A percentile compares a stretch with the other conserved stretches of the same genome.
Conservation (phyloP, 176 grass and related monocot species). For the Bonia amplexicaulis region DNA sequence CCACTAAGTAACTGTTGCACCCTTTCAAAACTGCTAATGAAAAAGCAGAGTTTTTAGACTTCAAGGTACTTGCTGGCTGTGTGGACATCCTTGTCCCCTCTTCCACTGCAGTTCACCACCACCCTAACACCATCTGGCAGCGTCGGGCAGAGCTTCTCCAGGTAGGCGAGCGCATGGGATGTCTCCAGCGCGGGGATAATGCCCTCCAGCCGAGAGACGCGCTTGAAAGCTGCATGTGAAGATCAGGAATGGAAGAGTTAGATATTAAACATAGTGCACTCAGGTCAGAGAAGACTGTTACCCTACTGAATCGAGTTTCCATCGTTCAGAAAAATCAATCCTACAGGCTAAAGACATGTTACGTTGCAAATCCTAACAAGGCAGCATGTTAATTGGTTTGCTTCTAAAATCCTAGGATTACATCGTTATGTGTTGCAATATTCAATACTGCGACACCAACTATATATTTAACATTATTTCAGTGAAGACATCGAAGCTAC, state of each 20-base stretch:
- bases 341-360: background rate
- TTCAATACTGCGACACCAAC: background rate
- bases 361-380: background rate
- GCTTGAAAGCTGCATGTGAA: constrained; percentile 75
- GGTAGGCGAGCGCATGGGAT: constrained; percentile 78
- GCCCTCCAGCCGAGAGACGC: constrained; percentile 77
- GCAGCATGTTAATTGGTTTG: background rate
- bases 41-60: constrained; percentile 33
- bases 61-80: constrained; percentile 90
- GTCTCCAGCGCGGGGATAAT: constrained; percentile 98
- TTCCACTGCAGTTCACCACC: constrained; percentile 81
- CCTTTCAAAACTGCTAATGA: constrained; percentile 28
- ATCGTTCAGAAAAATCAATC: background rate
- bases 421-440: background rate
- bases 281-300: background rate
- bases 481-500: background rate
- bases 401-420: background rate
- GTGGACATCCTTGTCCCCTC: constrained; percentile 97
- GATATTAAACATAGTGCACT: background rate
- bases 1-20: background rate
- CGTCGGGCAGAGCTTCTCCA: constrained; percentile 84
- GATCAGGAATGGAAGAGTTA: background rate
- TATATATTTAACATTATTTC: background rate
- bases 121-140: constrained; percentile 62
- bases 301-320: background rate